phyloP scores from a whole-genome alignment of 345 rosid genomes.

The Odontarrhena argentea region DNA sequence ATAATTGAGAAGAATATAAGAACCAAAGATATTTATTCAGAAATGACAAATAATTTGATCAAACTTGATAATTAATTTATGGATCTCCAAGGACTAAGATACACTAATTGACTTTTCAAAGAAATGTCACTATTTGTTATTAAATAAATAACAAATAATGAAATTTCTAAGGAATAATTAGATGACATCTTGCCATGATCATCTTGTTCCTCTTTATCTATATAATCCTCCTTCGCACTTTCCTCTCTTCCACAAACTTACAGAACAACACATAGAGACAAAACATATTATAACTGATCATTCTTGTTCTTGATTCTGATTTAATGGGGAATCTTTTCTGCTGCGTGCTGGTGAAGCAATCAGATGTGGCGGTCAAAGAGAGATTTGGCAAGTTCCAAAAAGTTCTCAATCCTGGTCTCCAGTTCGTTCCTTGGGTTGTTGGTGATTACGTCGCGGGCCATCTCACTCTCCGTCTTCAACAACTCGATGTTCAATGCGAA shows the following conservation, averaged over 20 bases:
- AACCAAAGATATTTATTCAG: neutral
- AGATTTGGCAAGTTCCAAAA: constrained; percentile 60
- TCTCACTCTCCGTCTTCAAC: constrained; percentile 63
- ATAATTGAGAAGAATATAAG: no score
- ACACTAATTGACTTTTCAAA: constrained; percentile 17
- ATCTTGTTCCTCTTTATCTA: constrained; percentile 13
- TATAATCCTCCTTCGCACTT: constrained; percentile 14
- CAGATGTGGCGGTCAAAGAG: constrained; percentile 63
- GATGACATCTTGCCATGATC: constrained; percentile 36
- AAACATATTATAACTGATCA: neutral
- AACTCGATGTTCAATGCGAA: constrained; percentile 68
- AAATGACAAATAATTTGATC: neutral
- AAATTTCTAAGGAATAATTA: constrained; percentile 23
- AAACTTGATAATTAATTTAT: neutral
- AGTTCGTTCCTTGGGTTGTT: constrained; percentile 60
- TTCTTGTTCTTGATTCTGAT: neutral
- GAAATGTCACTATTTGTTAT: neutral
- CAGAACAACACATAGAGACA: constrained; percentile 9
- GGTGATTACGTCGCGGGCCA: constrained; percentile 58
- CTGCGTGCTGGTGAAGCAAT: constrained; percentile 61
- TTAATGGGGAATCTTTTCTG: constrained; percentile 65
- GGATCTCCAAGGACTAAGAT: neutral
- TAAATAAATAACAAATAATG: constrained; percentile 4
- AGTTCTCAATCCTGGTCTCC: constrained; percentile 66
- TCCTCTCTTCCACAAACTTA: constrained; percentile 24